Evolutionary conservation across 2,329 filamentous ascomycete species (phyloP), one percentile per base, ranked within the genome.

Genomic region (Curvularia verruculosa): DNA sequence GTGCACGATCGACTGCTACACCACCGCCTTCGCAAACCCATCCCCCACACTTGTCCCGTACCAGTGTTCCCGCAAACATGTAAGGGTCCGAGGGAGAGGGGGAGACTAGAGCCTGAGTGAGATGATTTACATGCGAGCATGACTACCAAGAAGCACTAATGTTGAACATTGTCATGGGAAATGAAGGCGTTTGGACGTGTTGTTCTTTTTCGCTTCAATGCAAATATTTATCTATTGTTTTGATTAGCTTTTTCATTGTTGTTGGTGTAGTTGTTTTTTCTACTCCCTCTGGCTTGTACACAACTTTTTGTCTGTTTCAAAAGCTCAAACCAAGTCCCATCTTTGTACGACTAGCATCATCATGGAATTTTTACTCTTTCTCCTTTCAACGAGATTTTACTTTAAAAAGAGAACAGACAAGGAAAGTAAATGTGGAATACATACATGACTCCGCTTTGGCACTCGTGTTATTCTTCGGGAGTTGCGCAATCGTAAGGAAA

Each of bases 31-130:
- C 51, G 3, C 51, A n/a, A 15, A 12, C 39, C 26, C 54, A 52
- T 9, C 23, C 51, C 12, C 45, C 45, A 5, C 45, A 48, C 7
- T 6, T 48, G 23, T 15, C 59, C 3, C 52, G 67, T 13, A 68
- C 67, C n/a, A 67, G 64, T 36, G 68, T 70, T 4, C 57, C 66
- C 9, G 62, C 66, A 39, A 68, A 68, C 45, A 65, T 70, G 52
- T 70, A 70, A 45, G 41, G 24, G 52, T 24, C 7, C 5, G 15
- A 18, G 41, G 23, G 3, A 41, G 39, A 41, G 6, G 23, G 40
- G 26, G 40, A 43, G 13, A 26, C 23, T 9, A 5, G 3, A 28
- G 24, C 41, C 24, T 8, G 39, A 44, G n/a, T 28, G 41, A 45
- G 26, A 45, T 45, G 43, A 45, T 45, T n/a, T 31, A 19, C 26